Evolutionary conservation across 306 rosid species (phyloP).

Genomic region (Casuarina equisetifolia): DNA sequence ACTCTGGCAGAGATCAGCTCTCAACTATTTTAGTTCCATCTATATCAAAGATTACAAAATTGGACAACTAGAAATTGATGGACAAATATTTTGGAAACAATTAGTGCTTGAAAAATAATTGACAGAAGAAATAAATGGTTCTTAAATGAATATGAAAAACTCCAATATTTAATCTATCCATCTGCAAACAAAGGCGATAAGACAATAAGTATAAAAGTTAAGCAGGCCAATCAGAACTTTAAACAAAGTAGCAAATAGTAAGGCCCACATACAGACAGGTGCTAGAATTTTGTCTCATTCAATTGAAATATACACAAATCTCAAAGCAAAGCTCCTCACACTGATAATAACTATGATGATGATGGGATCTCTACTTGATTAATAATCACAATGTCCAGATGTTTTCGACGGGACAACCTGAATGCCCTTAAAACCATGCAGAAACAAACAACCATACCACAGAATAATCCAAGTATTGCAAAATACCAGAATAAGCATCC

Average conservation of each 20-base stretch:
- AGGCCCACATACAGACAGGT: constrained; percentile 4
- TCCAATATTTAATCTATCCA: background rate
- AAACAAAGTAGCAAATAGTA: constrained; percentile 17
- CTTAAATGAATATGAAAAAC: constrained; percentile 13
- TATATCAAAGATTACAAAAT: constrained; percentile 16
- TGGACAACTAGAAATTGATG: constrained; percentile 8
- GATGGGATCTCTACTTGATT: background rate
- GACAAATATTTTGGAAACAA: constrained; percentile 17
- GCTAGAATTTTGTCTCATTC: background rate
- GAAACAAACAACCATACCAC: background rate
- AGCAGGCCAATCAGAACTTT: constrained; percentile 14
- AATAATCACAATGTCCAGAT: background rate
- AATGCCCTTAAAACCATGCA: background rate
- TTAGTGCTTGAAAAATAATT: constrained; percentile 7
- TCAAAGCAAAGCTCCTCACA: background rate
- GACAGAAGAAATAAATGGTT: constrained; percentile 7
- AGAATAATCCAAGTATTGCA: background rate
- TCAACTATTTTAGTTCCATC: constrained; percentile 2
- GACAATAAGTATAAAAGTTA: constrained; percentile 13
- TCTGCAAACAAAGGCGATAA: constrained; percentile 13
- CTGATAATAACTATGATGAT: background rate
- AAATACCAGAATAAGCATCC: background rate
- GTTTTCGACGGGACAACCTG: background rate
- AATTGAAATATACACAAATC: background rate
- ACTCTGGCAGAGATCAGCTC: constrained; percentile 12